phyloP scores from a whole-genome alignment of 805 yeast species.

The Candida railenensis region DNA sequence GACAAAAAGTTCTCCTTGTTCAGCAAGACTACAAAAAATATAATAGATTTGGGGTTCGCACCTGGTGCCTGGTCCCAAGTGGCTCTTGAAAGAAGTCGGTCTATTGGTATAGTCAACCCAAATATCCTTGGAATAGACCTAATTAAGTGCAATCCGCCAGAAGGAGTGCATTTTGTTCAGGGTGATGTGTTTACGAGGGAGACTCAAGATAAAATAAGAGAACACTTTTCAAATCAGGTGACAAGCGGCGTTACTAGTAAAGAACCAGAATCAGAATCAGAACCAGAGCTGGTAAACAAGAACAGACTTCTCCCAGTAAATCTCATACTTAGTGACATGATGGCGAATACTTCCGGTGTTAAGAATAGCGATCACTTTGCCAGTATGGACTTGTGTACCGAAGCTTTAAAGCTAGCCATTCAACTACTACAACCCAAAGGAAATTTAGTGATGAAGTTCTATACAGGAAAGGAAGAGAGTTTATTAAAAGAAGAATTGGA shows the following conservation, averaged over 20 bases:
- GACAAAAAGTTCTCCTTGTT: slow-evolving; percentile 64
- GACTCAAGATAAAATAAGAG: slow-evolving; percentile 58
- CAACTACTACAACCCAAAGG: slow-evolving; percentile 74
- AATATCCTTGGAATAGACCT: slow-evolving; percentile 71
- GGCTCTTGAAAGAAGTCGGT: slow-evolving; percentile 46
- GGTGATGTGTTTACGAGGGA: slow-evolving; percentile 37
- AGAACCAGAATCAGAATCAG: too few species aligned
- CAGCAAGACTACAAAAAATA: slow-evolving; percentile 47
- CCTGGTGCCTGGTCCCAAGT: slow-evolving; percentile 97
- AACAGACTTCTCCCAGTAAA: slow-evolving; percentile 26
- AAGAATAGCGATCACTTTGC: slow-evolving; percentile 76
- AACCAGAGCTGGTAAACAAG: slow-evolving; percentile 11
- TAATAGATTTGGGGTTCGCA: slow-evolving; percentile 88
- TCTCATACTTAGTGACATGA: slow-evolving; percentile 73
- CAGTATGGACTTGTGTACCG: slow-evolving; percentile 91
- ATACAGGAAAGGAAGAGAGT: slow-evolving; percentile 76
- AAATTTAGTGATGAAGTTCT: slow-evolving; percentile 75
- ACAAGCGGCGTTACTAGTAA: too few species aligned
- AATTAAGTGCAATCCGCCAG: slow-evolving; percentile 33
- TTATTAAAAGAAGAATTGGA: slow-evolving; percentile 59
- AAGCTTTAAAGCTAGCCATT: slow-evolving; percentile 76
- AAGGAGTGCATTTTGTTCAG: slow-evolving; percentile 35
- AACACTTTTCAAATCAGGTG: slow-evolving; percentile 49
- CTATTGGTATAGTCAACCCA: slow-evolving; percentile 29
- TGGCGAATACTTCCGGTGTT: slow-evolving; percentile 88